Evolutionary conservation across 352 stramenopile species (phyloP).

Genomic region (Phytopythium cucurbitacearum): DNA sequence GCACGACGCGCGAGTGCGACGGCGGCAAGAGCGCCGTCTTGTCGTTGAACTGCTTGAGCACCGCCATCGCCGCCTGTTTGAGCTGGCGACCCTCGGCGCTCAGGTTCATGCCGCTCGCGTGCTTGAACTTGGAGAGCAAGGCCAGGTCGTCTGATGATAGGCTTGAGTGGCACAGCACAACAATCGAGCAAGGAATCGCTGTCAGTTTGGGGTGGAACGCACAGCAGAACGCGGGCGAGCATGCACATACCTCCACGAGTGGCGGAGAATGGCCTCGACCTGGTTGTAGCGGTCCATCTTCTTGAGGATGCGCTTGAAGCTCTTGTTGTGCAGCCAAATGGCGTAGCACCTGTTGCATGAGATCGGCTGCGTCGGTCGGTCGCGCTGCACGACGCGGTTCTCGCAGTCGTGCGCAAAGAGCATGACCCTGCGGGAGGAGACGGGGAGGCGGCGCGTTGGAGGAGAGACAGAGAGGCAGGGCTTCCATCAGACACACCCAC

Average conservation of each 20-base stretch:
- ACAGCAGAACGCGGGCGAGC: background rate
- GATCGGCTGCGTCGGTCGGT: slow-evolving; percentile 36
- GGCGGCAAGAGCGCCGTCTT: slow-evolving; percentile 23
- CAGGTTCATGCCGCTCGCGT: slow-evolving; percentile 49
- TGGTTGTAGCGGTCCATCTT: slow-evolving; percentile 64
- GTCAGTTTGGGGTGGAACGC: background rate
- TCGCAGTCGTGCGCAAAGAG: slow-evolving; percentile 68
- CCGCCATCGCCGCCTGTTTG: slow-evolving; percentile 50
- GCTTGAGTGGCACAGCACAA: slow-evolving; percentile 9
- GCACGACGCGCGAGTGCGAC: slow-evolving; percentile 10
- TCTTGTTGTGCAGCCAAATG: slow-evolving; percentile 59
- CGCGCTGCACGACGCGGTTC: slow-evolving; percentile 46
- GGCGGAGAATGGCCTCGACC: slow-evolving; percentile 51
- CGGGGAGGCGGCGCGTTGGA: background rate
- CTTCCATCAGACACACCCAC: slow-evolving; percentile 3
- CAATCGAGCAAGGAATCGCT: background rate
- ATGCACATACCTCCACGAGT: slow-evolving; percentile 44
- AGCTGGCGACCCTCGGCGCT: slow-evolving; percentile 56
- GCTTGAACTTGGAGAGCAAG: slow-evolving; percentile 57
- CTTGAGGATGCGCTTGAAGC: slow-evolving; percentile 63
- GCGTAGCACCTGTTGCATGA: slow-evolving; percentile 51
- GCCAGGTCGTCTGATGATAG: slow-evolving; percentile 37
- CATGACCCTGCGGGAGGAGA: slow-evolving; percentile 33
- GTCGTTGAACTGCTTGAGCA: slow-evolving; percentile 31
- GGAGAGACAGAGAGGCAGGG: background rate